A percentile compares a stretch with the other conserved stretches of the same genome.
Evolutionary conservation across 331 rosid genomes (phyloP).

Genomic region (Pyrus hybrid): DNA sequence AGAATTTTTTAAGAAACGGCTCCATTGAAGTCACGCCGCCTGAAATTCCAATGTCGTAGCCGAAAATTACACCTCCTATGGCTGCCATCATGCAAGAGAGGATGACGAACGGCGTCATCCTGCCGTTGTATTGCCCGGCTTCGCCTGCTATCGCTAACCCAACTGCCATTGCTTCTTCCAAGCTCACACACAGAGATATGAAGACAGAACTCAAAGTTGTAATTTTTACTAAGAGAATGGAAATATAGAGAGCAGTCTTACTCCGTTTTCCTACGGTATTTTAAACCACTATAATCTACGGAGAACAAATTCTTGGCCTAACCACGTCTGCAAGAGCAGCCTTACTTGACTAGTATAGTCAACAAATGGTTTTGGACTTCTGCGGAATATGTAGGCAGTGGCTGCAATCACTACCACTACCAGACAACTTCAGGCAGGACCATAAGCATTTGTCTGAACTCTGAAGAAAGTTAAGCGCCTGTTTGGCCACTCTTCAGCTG

Average conservation of each 20-base stretch:
- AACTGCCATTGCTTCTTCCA: constrained; percentile 28
- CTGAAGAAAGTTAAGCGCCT: no score
- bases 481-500: constrained; percentile 1
- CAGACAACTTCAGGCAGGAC: not conserved
- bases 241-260: no score
- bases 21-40: constrained; percentile 77
- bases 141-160: constrained; percentile 20
- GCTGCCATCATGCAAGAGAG: constrained; percentile 43
- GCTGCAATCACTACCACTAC: not conserved
- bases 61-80: constrained; percentile 42
- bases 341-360: constrained; percentile 12
- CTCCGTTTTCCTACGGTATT: no score
- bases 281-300: no score
- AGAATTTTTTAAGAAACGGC: constrained; percentile 55
- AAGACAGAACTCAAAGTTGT: not conserved
- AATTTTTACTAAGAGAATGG: no score
- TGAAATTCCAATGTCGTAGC: constrained; percentile 48
- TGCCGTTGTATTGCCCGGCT: constrained; percentile 25
- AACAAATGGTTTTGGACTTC: not conserved
- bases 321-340: not conserved
- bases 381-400: not conserved
- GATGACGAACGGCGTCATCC: constrained; percentile 30
- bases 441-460: not conserved
- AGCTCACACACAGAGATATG: not conserved
- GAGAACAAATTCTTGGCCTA: no score